Conservation (phyloP, 202 grass and related monocot species). For the Saccharum hybrid region DNA sequence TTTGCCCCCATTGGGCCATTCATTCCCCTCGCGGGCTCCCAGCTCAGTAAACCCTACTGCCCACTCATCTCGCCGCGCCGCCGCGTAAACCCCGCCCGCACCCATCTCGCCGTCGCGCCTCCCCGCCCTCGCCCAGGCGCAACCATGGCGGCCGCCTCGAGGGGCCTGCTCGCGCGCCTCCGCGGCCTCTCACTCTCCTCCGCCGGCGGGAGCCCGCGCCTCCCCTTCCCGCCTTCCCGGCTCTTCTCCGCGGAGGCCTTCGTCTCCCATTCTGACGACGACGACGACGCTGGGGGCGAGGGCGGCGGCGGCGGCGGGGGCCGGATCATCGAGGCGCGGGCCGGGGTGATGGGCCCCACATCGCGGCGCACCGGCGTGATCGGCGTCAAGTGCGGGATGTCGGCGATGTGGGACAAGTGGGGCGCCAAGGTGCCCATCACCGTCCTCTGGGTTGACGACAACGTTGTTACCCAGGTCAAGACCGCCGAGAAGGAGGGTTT, state of each 20-base stretch:
- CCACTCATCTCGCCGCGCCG: conserved; percentile 38
- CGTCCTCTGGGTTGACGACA: conserved; percentile 94
- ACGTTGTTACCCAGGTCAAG: conserved; percentile 95
- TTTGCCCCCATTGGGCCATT: conserved; percentile 36
- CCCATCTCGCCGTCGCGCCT: conserved; percentile 25
- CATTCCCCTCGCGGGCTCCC: conserved; percentile 6
- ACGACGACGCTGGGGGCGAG: conserved; percentile 28
- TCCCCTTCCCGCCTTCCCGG: conserved; percentile 37
- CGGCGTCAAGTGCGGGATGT: conserved; percentile 95
- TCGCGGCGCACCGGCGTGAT: conserved; percentile 82
- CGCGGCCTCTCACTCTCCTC: conserved; percentile 50
- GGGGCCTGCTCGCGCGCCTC: conserved; percentile 69
- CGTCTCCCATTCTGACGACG: conserved; percentile 55
- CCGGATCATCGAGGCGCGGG: conserved; percentile 71
- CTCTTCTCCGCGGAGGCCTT: conserved; percentile 58
- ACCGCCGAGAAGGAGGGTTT: conserved; percentile 84
- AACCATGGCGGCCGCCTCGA: conserved; percentile 77
- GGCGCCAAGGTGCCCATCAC: conserved; percentile 88
- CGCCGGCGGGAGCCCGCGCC: not conserved
- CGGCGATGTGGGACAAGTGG: conserved; percentile 97
- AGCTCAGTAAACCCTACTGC: conserved; percentile 51
- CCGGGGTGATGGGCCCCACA: conserved; percentile 59
- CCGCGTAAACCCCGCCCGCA: conserved; percentile 42
- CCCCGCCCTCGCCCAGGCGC: conserved; percentile 35
- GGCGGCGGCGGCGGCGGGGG: conserved; percentile 19